These are phyloP conservation scores for Tulasnella calospora DNA, from an alignment of 768 basidiomycete species.

Conservation along the genomic window DNA sequence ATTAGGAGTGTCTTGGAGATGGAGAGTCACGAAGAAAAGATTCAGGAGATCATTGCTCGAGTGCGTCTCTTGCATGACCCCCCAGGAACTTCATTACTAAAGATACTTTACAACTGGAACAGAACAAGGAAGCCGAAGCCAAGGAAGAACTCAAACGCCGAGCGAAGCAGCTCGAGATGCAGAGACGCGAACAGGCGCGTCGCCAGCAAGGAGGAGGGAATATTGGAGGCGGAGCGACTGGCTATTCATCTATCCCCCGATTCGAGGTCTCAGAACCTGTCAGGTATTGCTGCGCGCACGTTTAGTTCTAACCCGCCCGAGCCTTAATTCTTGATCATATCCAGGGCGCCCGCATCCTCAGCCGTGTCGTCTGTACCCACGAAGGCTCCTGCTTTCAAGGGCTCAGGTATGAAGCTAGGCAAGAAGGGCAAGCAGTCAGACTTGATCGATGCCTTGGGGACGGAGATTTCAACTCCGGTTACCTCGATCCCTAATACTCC, in stretches of 20 bases:
- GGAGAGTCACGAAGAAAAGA: conserved; percentile 53
- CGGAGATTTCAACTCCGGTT: conserved; percentile 58
- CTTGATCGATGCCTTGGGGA: conserved; percentile 79
- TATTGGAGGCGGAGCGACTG: conserved; percentile 35
- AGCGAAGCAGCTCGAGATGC: conserved; percentile 97
- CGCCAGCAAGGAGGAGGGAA: conserved; percentile 52
- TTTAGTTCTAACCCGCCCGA: conserved; percentile 46
- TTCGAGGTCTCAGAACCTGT: conserved; percentile 24
- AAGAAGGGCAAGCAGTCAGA: conserved; percentile 91
- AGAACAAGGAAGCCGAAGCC: conserved; percentile 99
- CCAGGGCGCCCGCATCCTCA: conserved; percentile 38
- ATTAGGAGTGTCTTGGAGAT: conserved; percentile 45
- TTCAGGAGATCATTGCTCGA: conserved; percentile 95
- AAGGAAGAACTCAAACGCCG: conserved; percentile 98
- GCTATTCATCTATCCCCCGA: conserved; percentile 32
- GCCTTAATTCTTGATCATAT: not conserved
- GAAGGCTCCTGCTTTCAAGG: conserved; percentile 83
- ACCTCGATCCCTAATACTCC: conserved; percentile 35
- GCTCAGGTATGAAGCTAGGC: conserved; percentile 93
- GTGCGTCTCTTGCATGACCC: conserved; percentile 44
- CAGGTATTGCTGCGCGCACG: not conserved
- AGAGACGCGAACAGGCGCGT: conserved; percentile 87
- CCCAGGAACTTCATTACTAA: not conserved
- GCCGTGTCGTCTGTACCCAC: conserved; percentile 53
- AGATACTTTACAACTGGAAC: not conserved